Conservation (phyloP, 306 rosid species). For the Cajanus cajan region DNA sequence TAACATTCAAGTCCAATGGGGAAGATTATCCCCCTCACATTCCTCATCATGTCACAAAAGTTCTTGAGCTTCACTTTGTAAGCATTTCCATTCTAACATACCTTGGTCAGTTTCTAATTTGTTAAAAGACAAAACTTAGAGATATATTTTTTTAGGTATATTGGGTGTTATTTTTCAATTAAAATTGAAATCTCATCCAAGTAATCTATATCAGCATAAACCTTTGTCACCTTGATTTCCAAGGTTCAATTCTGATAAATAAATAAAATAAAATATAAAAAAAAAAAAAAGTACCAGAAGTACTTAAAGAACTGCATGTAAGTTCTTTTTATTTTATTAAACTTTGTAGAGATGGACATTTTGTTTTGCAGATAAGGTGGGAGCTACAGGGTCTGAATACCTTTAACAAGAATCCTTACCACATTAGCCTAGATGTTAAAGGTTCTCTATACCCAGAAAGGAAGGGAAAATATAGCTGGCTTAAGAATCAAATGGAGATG, state of each 20-base stretch:
- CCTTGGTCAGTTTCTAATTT: background rate
- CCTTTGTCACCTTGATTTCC: too few relatives aligned
- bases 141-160: background rate
- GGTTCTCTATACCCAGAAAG: slow-evolving; percentile 45
- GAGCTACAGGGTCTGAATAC: slow-evolving; percentile 33
- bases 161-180: too few relatives aligned
- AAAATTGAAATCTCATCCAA: background rate
- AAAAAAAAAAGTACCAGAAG: too few relatives aligned
- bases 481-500: slow-evolving; percentile 34
- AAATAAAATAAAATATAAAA: too few relatives aligned
- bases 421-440: slow-evolving; percentile 6
- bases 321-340: background rate
- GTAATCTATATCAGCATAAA: too few relatives aligned
- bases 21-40: slow-evolving; percentile 47
- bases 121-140: background rate
- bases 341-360: background rate
- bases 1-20: slow-evolving; percentile 47
- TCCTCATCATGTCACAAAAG: slow-evolving; percentile 44
- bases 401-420: background rate
- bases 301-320: too few relatives aligned
- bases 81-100: slow-evolving; percentile 4
- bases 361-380: slow-evolving; percentile 36
- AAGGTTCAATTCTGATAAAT: too few relatives aligned
- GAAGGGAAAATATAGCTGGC: slow-evolving; percentile 34
- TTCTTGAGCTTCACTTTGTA: slow-evolving; percentile 53